Conservation (phyloP, 108 stramenopile species). For the Fragilaria radians region DNA sequence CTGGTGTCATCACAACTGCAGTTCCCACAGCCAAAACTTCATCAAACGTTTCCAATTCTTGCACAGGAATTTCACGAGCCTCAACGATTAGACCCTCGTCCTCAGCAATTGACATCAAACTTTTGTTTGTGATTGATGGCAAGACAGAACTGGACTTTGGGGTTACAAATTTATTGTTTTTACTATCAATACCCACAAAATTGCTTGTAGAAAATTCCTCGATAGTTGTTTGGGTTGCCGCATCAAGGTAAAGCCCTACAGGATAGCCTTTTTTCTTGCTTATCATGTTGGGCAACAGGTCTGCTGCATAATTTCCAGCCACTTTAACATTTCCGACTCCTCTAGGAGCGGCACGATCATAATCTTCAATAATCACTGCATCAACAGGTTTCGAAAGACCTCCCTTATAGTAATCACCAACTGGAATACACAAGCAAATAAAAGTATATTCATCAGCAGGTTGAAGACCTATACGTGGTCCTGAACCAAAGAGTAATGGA, state of each 20-base stretch:
- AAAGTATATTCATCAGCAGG: slow-evolving; percentile 98
- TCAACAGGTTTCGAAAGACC: slow-evolving; percentile 84
- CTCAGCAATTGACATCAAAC: slow-evolving; percentile 88
- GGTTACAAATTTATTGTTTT: slow-evolving; percentile 80
- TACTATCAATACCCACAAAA: slow-evolving; percentile 91
- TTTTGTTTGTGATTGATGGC: slow-evolving; percentile 95
- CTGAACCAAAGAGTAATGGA: slow-evolving; percentile 92
- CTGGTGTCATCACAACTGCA: slow-evolving; percentile 95
- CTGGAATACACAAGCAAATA: slow-evolving; percentile 90
- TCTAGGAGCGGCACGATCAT: slow-evolving; percentile 94
- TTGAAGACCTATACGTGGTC: slow-evolving; percentile 93
- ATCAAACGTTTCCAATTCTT: slow-evolving; percentile 81
- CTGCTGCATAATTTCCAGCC: slow-evolving; percentile 98
- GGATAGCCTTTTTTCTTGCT: slow-evolving; percentile 96
- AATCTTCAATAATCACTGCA: slow-evolving; percentile 89
- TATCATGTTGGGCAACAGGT: slow-evolving; percentile 92
- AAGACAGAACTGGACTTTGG: slow-evolving; percentile 89
- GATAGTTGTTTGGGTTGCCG: slow-evolving; percentile 79
- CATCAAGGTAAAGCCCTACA: slow-evolving; percentile 95
- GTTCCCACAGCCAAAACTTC: slow-evolving; percentile 98
- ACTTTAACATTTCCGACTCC: slow-evolving; percentile 97
- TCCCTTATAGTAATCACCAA: slow-evolving; percentile 98
- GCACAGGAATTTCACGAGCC: slow-evolving; percentile 61
- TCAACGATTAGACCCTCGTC: slow-evolving; percentile 91
- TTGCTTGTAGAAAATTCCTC: slow-evolving; percentile 99